Evolutionary conservation across 164 flowering plant genomes (phyloP), one percentile per base, ranked within the genome.

Genomic region (Protea cynaroides): DNA sequence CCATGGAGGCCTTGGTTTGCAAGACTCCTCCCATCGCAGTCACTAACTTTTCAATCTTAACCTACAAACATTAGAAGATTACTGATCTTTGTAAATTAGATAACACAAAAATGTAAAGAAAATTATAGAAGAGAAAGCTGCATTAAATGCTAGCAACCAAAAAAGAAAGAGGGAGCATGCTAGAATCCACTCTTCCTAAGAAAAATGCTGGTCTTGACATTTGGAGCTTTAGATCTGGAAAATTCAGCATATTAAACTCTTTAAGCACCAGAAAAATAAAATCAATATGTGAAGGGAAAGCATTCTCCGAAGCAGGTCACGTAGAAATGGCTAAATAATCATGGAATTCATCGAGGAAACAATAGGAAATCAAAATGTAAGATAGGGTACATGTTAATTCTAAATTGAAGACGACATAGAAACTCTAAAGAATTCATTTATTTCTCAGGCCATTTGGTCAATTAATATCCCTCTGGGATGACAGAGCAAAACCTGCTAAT

Each of bases 1-100:
- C 97, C 14, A 69, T 60, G 51, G 96, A 83, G 22, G 86, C 77
- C 75, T 76, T 86, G 52, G 77, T 68, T 21, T 67, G 82, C 69
- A 89, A 56, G 15, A 69, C 68, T 65, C 99, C 99, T 60, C 97
- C 91, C 99, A 95, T 94, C 37, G 90, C 84, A 19, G 73, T 78
- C 36, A 95, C 96, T 71, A 86, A 58, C 77, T 80, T 80, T 65
- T 70, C 83, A 69, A 94, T 82, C 71, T 79, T 82, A 69, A 54
- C 86, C 98, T 94, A 76, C 66, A 73, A 49, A 71, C 57, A 76
- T 37, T 56, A 21, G 25, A 52, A 10, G 47, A 3, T 25, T 14
- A 34, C 6, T 18, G 25, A 52, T 52, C 11, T 52, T 4, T 38
- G 58, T 4, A 9, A 6, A 44, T 63, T 7, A 51, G 23, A 46